phyloP scores from a whole-genome alignment of 2,329 filamentous ascomycete genomes.

The Fusarium armeniacum region DNA sequence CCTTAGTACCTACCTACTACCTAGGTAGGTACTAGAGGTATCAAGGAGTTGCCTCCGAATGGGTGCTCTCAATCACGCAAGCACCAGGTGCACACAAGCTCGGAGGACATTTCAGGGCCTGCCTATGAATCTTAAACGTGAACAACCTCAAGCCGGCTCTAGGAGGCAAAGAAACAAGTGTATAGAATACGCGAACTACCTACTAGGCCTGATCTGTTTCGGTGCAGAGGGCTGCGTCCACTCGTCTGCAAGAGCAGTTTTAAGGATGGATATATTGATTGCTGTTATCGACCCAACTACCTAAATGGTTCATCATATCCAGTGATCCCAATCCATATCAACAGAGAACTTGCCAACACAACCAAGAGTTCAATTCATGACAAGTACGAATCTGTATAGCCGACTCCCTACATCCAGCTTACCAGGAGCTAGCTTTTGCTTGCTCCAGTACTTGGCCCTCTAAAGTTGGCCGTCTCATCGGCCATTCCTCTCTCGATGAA shows the following conservation, averaged over 20 bases:
- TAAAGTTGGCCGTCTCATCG: slow-evolving; percentile 8
- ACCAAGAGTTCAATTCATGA: slow-evolving; percentile 20
- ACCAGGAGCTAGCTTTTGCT: background rate
- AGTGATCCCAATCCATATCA: background rate
- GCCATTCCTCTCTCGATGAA: background rate
- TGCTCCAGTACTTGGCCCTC: slow-evolving; percentile 13
- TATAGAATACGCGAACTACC: background rate
- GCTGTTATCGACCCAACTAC: background rate
- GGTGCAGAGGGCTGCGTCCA: background rate
- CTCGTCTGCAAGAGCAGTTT: background rate
- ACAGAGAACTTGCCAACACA: background rate
- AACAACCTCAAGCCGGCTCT: too few relatives aligned
- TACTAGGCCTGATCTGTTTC: too few relatives aligned
- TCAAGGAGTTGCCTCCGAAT: background rate
- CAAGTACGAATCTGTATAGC: slow-evolving; percentile 14
- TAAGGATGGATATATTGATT: too few relatives aligned
- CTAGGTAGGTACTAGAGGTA: background rate
- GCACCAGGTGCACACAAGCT: too few relatives aligned
- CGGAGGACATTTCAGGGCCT: background rate
- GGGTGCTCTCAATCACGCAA: too few relatives aligned
- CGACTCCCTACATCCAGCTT: background rate
- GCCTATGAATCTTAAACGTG: background rate
- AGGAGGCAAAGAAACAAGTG: background rate
- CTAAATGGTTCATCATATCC: background rate
- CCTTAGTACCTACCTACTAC: too few relatives aligned